Base-by-base conservation (phyloP, 2,329 filamentous ascomycete genomes). In the Gnomoniopsis smithogilvyi region DNA sequence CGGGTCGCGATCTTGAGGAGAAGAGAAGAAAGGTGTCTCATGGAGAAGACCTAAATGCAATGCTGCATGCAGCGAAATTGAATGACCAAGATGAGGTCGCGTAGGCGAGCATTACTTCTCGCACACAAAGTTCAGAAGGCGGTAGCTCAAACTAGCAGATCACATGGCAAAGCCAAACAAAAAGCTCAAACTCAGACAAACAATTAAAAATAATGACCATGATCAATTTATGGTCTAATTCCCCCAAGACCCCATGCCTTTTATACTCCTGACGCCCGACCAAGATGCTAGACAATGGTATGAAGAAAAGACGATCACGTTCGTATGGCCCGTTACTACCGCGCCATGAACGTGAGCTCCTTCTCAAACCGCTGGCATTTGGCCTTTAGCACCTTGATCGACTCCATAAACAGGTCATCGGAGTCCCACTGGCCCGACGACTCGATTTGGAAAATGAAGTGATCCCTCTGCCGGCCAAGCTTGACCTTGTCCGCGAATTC, bases 401-500 rank as follows among this genome's bases (percentile, higher is more conserved):
- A 87, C 76, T 98, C 92, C 58, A 99, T 75, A 79, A 99, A 98
- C 64, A 99, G 80, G 74, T 92, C 88, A 68, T 98, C 94, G 70
- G 92, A 96, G 60, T 95, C 88, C 80, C 92, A 96, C 77, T 99
- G 95, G 6, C 95, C 96, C 0, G 92, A 89, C 78, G 93, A 97
- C 80, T 99, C 95, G 38, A 99, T 83, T 56, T 87, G 89, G 80
- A 95, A 99, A 74, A 99, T 98, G 74, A 99, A 99, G 77, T 99
- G 96, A 73, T 99, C 95, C 64, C 92, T 82, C 67, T 92, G 80
- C 56, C 96, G 83, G 47, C 95, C 95, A 34, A 99, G 84, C 80
- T 92, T 93, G 64, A 99, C 95, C 80, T 97, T 99, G 71, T 87
- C 91, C 75, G 95, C 86, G 77, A 99, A 98, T 76, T 98, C 95